Percentiles rank a stretch among this genome's conserved stretches.
Evolutionary conservation across 108 stramenopile genomes (phyloP).

Genomic region (Schizochytrium sp.): DNA sequence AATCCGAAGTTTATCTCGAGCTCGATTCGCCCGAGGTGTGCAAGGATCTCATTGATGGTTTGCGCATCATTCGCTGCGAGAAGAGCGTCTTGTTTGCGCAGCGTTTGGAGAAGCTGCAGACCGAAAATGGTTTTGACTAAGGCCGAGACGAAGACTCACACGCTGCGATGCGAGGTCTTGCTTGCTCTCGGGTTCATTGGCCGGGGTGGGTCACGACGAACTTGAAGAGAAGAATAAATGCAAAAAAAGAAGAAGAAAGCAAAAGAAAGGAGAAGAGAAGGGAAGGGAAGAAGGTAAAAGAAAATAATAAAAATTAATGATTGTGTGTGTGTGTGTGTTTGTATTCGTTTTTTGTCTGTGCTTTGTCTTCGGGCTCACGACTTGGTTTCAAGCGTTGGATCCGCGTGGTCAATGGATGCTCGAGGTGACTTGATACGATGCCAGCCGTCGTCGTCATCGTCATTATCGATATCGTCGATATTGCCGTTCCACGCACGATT

Average conservation of each 20-base stretch:
- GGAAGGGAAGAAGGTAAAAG: too few species aligned
- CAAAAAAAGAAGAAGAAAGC: too few species aligned
- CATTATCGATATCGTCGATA: background rate
- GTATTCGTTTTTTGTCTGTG: too few species aligned
- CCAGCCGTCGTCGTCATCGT: background rate
- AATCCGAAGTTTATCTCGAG: background rate
- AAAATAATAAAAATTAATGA: too few species aligned
- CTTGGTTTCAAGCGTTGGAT: background rate
- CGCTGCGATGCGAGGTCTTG: background rate
- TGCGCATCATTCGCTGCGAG: background rate
- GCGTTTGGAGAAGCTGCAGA: background rate
- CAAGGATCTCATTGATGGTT: background rate
- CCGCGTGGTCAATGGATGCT: background rate
- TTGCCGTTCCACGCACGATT: background rate
- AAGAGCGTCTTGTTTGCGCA: background rate
- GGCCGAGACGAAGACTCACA: background rate
- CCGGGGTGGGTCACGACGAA: too few species aligned
- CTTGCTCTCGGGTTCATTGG: too few species aligned
- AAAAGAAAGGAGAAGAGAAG: too few species aligned
- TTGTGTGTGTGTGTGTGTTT: too few species aligned
- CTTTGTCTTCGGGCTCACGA: too few species aligned
- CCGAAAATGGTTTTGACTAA: background rate
- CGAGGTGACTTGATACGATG: background rate
- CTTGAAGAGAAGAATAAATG: too few species aligned
- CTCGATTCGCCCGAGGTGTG: constrained; percentile 1